phyloP scores from a whole-genome alignment of 768 basidiomycete species.

The Phaeotremella fagi region DNA sequence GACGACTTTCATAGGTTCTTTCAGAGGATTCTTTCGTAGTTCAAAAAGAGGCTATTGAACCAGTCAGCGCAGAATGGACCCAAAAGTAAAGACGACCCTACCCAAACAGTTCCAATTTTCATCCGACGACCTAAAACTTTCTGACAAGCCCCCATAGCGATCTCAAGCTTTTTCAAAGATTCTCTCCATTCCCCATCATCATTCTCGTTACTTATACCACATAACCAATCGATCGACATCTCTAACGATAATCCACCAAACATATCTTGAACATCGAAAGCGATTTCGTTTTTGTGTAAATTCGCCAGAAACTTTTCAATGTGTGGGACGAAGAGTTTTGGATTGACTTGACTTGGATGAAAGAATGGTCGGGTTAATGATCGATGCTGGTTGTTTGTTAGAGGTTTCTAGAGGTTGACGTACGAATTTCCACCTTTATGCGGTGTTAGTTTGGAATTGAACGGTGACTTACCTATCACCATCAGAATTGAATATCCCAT shows the following conservation, averaged over 20 bases:
- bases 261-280: constrained; percentile 34
- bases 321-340: constrained; percentile 22
- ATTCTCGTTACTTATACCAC: constrained; percentile 21
- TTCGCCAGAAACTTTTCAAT: constrained; percentile 16
- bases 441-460: background rate
- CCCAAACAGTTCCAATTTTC: constrained; percentile 44
- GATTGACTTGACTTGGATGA: constrained; percentile 25
- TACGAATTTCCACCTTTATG: constrained; percentile 1
- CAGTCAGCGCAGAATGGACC: background rate
- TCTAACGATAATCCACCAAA: constrained; percentile 26
- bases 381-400: constrained; percentile 30
- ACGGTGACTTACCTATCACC: constrained; percentile 26
- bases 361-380: constrained; percentile 43
- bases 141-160: constrained; percentile 33
- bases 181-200: background rate
- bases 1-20: constrained; percentile 30
- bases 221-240: constrained; percentile 37
- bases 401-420: background rate
- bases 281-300: constrained; percentile 5
- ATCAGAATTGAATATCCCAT: constrained; percentile 48
- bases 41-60: constrained; percentile 36
- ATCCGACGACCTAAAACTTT: constrained; percentile 30
- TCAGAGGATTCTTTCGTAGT: constrained; percentile 23
- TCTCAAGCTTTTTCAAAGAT: constrained; percentile 10
- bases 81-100: constrained; percentile 5